Conservation (phyloP, 192 early-diverging fungal genomes). For the Cetraspora pellucida region DNA sequence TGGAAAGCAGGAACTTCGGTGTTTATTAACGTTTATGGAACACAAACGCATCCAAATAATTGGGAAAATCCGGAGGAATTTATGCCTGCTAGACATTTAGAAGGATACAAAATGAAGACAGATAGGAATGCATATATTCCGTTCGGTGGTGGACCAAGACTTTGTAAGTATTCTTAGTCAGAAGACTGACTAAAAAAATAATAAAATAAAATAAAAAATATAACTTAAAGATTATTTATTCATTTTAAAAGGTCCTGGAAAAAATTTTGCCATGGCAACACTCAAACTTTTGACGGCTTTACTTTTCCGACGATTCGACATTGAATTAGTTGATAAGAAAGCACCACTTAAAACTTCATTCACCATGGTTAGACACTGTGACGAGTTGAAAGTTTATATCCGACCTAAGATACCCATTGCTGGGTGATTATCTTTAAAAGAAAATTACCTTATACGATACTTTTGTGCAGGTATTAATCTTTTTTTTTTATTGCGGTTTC, state of each 20-base stretch:
- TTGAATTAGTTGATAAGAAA: slow-evolving; percentile 24
- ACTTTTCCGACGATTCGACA: slow-evolving; percentile 1
- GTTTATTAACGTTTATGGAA: not conserved
- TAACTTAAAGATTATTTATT: not conserved
- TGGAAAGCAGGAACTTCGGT: not conserved
- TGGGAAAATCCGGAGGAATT: slow-evolving; percentile 11
- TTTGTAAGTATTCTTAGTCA: slow-evolving; percentile 8
- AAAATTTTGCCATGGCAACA: slow-evolving; percentile 21
- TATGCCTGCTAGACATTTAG: slow-evolving; percentile 10
- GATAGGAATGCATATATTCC: not conserved
- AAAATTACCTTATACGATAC: no score
- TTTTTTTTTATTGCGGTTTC: no score
- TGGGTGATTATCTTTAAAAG: no score
- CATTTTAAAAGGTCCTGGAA: not conserved
- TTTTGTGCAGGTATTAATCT: no score
- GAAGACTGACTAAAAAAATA: not conserved
- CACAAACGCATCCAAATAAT: not conserved
- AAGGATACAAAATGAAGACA: not conserved
- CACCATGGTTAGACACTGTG: not conserved
- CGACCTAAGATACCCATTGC: no score
- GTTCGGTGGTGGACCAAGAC: slow-evolving; percentile 4
- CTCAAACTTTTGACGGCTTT: slow-evolving; percentile 2
- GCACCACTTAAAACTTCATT: not conserved
- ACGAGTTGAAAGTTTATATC: no score
- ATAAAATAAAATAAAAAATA: no score